phyloP scores from a whole-genome alignment of 208 protist species.

The Leishmania mexicana region DNA sequence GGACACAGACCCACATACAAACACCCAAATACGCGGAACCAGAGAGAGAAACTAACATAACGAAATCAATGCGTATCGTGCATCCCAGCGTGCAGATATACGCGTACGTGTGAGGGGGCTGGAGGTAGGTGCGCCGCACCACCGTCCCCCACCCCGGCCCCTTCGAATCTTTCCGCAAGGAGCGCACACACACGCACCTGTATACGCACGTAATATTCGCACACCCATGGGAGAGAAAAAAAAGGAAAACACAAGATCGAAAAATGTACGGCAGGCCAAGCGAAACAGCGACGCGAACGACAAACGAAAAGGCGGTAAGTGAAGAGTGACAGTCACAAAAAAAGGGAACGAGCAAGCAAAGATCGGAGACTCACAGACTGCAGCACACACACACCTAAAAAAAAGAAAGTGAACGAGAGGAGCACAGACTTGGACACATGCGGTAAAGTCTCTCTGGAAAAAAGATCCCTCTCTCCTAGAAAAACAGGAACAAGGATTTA shows the following conservation, averaged over 20 bases:
- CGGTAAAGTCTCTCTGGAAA: too few species aligned
- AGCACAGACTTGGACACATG: too few species aligned
- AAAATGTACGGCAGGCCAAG: neutral
- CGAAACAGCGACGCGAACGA: neutral
- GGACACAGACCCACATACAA: neutral
- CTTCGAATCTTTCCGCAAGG: neutral
- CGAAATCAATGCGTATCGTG: neutral
- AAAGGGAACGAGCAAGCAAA: too few species aligned
- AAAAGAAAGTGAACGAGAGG: too few species aligned
- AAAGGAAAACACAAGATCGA: neutral
- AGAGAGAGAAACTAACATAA: neutral
- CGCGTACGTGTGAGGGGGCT: neutral
- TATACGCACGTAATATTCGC: neutral
- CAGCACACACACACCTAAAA: too few species aligned
- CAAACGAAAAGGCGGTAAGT: neutral
- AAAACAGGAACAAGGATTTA: too few species aligned
- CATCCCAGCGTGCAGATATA: neutral
- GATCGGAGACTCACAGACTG: too few species aligned
- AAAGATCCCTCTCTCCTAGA: too few species aligned
- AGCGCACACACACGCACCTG: neutral
- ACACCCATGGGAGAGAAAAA: neutral
- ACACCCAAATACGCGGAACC: neutral
- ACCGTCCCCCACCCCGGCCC: neutral
- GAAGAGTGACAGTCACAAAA: neutral
- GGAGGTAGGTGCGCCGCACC: too few species aligned